Evolutionary conservation across 345 rosid species (phyloP).

Genomic region (Aethionema arabicum): DNA sequence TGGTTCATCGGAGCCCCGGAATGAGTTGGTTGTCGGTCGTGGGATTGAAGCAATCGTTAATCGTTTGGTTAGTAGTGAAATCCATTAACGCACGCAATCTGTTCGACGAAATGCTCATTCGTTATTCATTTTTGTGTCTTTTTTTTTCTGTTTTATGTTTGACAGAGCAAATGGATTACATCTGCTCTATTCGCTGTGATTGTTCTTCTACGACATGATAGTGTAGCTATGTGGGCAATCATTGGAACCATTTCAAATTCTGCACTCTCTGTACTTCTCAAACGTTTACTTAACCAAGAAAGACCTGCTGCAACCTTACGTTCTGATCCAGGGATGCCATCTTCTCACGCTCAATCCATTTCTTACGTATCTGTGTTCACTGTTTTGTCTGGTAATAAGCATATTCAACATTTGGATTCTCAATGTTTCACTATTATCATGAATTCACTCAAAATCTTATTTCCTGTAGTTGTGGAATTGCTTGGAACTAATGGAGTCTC

Average conservation of each 20-base stretch:
- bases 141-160: background rate
- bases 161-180: conserved; percentile 83
- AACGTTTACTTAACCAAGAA: conserved; percentile 65
- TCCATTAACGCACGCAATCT: conserved; percentile 13
- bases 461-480: conserved; percentile 50
- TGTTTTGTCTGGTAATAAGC: conserved; percentile 50
- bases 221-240: conserved; percentile 61
- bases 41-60: conserved; percentile 56
- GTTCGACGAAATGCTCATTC: conserved; percentile 23
- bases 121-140: background rate
- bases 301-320: conserved; percentile 55
- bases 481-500: conserved; percentile 46
- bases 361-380: conserved; percentile 54
- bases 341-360: conserved; percentile 82
- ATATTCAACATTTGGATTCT: background rate
- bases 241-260: conserved; percentile 59
- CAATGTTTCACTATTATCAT: background rate
- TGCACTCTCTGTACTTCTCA: conserved; percentile 48
- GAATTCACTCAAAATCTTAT: background rate
- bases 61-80: conserved; percentile 54
- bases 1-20: conserved; percentile 27
- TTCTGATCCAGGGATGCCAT: conserved; percentile 93
- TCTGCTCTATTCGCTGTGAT: conserved; percentile 49
- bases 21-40: conserved; percentile 23
- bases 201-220: conserved; percentile 64